Evolutionary conservation across 2,329 filamentous ascomycete genomes (phyloP).

Genomic region (Lasiodiplodia citricola): DNA sequence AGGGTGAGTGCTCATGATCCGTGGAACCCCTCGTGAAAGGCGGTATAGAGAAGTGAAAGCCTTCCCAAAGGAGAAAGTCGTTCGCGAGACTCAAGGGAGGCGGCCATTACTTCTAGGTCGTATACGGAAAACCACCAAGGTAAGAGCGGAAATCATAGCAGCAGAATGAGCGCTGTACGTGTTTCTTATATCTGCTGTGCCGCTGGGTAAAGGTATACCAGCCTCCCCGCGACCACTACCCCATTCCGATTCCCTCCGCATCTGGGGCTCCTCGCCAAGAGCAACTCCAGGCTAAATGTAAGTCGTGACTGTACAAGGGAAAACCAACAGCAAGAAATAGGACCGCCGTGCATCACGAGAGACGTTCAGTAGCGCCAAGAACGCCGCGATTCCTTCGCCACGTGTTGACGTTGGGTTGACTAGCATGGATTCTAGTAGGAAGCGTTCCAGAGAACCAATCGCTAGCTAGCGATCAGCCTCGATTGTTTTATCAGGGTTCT

Average conservation of each 20-base stretch:
- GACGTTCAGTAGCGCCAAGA: background rate
- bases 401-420: slow-evolving; percentile 1
- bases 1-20: background rate
- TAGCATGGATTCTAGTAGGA: background rate
- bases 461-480: background rate
- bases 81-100: background rate
- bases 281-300: slow-evolving; percentile 13
- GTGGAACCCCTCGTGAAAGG: background rate
- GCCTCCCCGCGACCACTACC: background rate
- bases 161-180: background rate
- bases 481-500: background rate
- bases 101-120: background rate
- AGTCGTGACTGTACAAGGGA: background rate
- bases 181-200: slow-evolving; percentile 3
- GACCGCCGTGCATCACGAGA: background rate
- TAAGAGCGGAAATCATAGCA: background rate
- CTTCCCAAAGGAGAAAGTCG: background rate
- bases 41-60: background rate
- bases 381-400: background rate
- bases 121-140: background rate
- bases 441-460: background rate
- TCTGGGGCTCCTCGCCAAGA: background rate
- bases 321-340: background rate
- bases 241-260: slow-evolving; percentile 7
- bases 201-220: background rate